These are phyloP conservation scores for Gaertneriomyces sp. DNA, from an alignment of 192 early-diverging fungal genomes.

Conservation along the genomic window DNA sequence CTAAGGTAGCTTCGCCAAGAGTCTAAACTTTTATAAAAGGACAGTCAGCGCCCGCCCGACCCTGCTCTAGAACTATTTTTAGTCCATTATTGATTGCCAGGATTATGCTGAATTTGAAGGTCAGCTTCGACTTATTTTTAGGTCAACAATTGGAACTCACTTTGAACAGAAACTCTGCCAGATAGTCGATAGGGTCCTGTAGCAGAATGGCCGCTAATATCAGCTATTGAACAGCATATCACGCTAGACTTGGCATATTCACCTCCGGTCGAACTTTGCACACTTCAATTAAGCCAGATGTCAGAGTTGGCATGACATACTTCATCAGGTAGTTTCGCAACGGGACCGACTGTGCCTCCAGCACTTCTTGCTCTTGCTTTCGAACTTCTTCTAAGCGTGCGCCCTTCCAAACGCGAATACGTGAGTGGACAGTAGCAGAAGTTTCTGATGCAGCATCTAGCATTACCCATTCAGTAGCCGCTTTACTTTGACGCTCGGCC, in stretches of 20 bases:
- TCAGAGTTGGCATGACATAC: conserved; percentile 60
- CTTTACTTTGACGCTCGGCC: conserved; percentile 49
- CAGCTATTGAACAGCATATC: not conserved
- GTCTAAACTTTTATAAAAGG: too few relatives aligned
- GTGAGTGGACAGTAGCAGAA: conserved; percentile 5
- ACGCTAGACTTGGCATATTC: not conserved
- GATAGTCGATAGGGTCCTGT: conserved; percentile 56
- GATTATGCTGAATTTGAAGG: conserved; percentile 10
- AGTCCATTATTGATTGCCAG: conserved; percentile 5
- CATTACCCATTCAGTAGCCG: conserved; percentile 56
- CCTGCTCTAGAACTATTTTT: not conserved
- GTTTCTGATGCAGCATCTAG: not conserved
- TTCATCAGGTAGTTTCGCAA: conserved; percentile 62
- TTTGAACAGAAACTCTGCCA: conserved; percentile 58
- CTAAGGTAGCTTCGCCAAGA: too few relatives aligned
- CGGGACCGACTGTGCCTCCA: conserved; percentile 59
- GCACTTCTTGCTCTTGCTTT: conserved; percentile 61
- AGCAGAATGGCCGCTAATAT: not conserved
- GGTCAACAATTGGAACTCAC: not conserved
- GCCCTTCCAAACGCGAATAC: conserved; percentile 31
- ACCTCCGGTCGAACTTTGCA: conserved; percentile 61
- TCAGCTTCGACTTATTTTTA: not conserved
- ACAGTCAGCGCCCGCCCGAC: not conserved
- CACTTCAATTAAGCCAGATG: conserved; percentile 61
- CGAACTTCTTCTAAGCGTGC: conserved; percentile 54